Evolutionary conservation across 2,329 filamentous ascomycete species (phyloP).

Genomic region (Nemania serpens): DNA sequence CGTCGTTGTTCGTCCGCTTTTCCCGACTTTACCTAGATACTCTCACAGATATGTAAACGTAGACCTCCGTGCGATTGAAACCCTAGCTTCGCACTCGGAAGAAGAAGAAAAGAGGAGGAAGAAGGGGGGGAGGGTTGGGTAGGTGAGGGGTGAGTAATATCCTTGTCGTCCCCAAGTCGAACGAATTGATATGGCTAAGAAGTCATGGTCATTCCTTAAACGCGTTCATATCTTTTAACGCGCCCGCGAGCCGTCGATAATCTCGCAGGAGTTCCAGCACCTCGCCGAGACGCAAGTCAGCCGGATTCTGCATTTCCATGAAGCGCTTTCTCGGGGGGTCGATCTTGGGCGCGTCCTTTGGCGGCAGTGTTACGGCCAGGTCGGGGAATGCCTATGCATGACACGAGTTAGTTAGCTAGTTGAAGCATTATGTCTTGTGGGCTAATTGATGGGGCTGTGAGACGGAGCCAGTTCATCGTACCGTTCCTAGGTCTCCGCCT

Average conservation of each 20-base stretch:
- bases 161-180: background rate
- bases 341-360: constrained; percentile 60
- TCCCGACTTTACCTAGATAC: background rate
- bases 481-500: constrained; percentile 61
- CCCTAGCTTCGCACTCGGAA: too few relatives aligned
- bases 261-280: constrained; percentile 73
- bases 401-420: background rate
- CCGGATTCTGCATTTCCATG: constrained; percentile 71
- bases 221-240: constrained; percentile 65
- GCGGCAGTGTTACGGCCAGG: constrained; percentile 58
- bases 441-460: background rate
- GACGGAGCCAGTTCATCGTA: constrained; percentile 43
- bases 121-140: too few relatives aligned
- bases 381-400: constrained; percentile 62
- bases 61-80: background rate
- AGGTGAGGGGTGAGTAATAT: background rate
- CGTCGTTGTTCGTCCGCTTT: background rate
- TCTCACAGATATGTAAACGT: background rate
- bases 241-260: constrained; percentile 72
- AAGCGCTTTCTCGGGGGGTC: constrained; percentile 73
- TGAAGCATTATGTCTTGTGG: too few relatives aligned
- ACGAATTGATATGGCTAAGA: background rate
- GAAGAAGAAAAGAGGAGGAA: too few relatives aligned
- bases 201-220: constrained; percentile 51
- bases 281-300: constrained; percentile 74